These are phyloP conservation scores for Polygonum aviculare DNA, from an alignment of 148 eudicot genomes.

Conservation along the genomic window DNA sequence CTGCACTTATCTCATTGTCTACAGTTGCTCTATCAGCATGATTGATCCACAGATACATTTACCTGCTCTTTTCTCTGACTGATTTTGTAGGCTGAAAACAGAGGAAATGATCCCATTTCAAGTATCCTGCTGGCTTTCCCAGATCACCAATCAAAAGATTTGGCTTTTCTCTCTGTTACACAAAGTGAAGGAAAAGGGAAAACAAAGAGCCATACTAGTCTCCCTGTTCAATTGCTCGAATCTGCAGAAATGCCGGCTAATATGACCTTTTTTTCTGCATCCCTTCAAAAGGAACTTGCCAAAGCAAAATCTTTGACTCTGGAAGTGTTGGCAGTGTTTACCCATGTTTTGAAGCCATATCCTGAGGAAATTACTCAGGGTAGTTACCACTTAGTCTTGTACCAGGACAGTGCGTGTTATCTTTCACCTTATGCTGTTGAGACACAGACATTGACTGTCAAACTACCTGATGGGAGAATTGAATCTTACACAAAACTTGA, in stretches of 20 bases:
- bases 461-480: conserved; percentile 68
- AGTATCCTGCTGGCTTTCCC: conserved; percentile 57
- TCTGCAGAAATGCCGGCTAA: conserved; percentile 52
- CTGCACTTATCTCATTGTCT: background rate
- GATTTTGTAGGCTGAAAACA: conserved; percentile 58
- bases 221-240: conserved; percentile 36
- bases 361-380: conserved; percentile 92
- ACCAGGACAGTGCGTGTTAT: conserved; percentile 72
- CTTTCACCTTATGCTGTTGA: conserved; percentile 76
- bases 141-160: conserved; percentile 55
- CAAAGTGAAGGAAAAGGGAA: conserved; percentile 61
- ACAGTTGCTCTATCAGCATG: background rate
- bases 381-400: conserved; percentile 61
- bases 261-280: conserved; percentile 46
- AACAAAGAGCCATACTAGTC: conserved; percentile 36
- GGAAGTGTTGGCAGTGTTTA: conserved; percentile 65
- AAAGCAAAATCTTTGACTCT: conserved; percentile 56
- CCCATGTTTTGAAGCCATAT: conserved; percentile 60
- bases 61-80: background rate
- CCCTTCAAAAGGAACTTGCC: conserved; percentile 56
- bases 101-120: conserved; percentile 55
- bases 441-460: conserved; percentile 58
- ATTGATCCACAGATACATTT: background rate
- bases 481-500: conserved; percentile 83
- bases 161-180: conserved; percentile 48